Evolutionary conservation across 371 early-diverging fungal genomes (phyloP).

Genomic region (Parasitella parasitica): DNA sequence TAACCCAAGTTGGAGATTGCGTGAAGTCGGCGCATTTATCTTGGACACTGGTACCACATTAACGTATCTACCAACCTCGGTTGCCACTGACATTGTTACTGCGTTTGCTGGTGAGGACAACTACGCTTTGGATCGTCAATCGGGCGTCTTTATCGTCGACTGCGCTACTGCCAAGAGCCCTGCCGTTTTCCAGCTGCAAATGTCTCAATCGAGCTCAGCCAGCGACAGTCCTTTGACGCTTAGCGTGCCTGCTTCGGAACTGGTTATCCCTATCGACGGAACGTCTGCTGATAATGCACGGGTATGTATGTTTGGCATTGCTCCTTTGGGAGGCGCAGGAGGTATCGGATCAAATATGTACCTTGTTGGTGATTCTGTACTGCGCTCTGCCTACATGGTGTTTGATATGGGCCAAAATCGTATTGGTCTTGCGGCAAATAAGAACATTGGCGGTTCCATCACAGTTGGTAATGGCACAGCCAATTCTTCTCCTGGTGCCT

Average conservation of each 20-base stretch:
- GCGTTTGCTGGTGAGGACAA: constrained; percentile 29
- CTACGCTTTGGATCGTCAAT: constrained; percentile 30
- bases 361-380: constrained; percentile 46
- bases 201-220: constrained; percentile 23
- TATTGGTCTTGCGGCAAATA: constrained; percentile 46
- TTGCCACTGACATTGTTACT: constrained; percentile 30
- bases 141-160: constrained; percentile 38
- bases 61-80: constrained; percentile 38
- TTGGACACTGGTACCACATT: constrained; percentile 52
- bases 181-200: constrained; percentile 30
- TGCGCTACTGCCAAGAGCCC: constrained; percentile 27
- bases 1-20: constrained; percentile 17
- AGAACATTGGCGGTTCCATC: constrained; percentile 33
- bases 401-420: constrained; percentile 49
- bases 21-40: constrained; percentile 35
- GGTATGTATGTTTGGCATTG: constrained; percentile 49
- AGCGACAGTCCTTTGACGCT: constrained; percentile 22
- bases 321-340: constrained; percentile 30
- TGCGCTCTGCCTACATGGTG: constrained; percentile 47
- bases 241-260: constrained; percentile 34
- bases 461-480: constrained; percentile 2
- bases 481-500: neutral
- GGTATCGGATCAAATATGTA: constrained; percentile 37
- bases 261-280: constrained; percentile 42
- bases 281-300: constrained; percentile 22